phyloP scores from a whole-genome alignment of 805 yeast genomes.

The Wickerhamomyces kurtzmanii region DNA sequence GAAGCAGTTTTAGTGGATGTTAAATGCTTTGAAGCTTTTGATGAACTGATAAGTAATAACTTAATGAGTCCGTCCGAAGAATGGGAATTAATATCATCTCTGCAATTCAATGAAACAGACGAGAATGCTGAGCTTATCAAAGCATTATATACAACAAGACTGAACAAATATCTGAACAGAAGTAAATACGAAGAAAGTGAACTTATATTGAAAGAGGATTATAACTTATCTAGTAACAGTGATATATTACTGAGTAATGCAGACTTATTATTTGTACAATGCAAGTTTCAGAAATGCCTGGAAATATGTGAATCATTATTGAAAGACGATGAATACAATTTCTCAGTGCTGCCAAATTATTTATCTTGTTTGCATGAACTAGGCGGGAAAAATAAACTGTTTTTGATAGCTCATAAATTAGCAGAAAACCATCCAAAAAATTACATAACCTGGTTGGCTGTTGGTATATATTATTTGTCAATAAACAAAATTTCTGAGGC shows the following conservation, averaged over 20 bases:
- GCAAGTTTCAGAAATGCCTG: constrained; percentile 70
- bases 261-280: constrained; percentile 61
- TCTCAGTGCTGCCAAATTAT: constrained; percentile 66
- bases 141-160: constrained; percentile 62
- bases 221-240: constrained; percentile 54
- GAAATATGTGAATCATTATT: constrained; percentile 53
- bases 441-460: constrained; percentile 85
- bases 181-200: constrained; percentile 57
- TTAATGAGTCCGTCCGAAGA: constrained; percentile 78
- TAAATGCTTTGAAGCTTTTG: constrained; percentile 88
- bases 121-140: constrained; percentile 77
- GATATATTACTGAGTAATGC: constrained; percentile 65
- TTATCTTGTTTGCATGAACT: constrained; percentile 79
- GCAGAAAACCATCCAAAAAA: constrained; percentile 78
- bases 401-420: constrained; percentile 70
- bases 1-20: constrained; percentile 85
- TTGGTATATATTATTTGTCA: constrained; percentile 81
- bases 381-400: constrained; percentile 73
- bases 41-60: constrained; percentile 62
- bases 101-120: constrained; percentile 65
- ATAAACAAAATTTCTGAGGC: constrained; percentile 72
- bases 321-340: constrained; percentile 58
- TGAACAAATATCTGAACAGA: constrained; percentile 63
- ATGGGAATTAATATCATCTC: constrained; percentile 61
- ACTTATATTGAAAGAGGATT: constrained; percentile 56